A percentile compares a stretch with the other conserved stretches of the same genome.
Evolutionary conservation across 768 basidiomycete species (phyloP).

Genomic region (Agrocybe chaxingu): DNA sequence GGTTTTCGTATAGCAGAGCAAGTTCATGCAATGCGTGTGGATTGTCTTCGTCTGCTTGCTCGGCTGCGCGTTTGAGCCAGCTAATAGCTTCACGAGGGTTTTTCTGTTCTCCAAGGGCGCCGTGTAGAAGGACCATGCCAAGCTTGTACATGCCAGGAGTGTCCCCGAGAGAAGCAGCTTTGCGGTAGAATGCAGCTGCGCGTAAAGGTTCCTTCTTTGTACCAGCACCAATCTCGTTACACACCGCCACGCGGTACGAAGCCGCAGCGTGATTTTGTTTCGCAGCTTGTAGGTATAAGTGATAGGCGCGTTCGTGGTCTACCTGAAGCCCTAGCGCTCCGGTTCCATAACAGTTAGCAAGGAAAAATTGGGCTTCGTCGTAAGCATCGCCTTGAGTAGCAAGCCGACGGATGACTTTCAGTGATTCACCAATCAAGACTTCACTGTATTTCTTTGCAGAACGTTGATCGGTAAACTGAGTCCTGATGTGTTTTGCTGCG

Average conservation of each 20-base stretch:
- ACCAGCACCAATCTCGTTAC: conserved; percentile 97
- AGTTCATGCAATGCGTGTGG: conserved; percentile 97
- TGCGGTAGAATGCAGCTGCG: conserved; percentile 94
- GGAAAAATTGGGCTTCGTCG: conserved; percentile 97
- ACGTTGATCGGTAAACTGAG: conserved; percentile 70
- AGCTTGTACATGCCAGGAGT: conserved; percentile 99
- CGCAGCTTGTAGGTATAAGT: conserved; percentile 93
- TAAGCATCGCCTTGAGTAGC: conserved; percentile 92
- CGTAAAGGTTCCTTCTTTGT: conserved; percentile 85
- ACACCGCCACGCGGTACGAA: conserved; percentile 95
- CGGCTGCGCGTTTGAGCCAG: conserved; percentile 93
- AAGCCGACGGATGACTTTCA: conserved; percentile 89
- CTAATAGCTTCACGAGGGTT: conserved; percentile 91
- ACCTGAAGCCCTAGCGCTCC: conserved; percentile 94
- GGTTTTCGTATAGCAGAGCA: conserved; percentile 79
- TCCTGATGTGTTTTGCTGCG: conserved; percentile 89
- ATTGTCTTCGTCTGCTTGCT: conserved; percentile 97
- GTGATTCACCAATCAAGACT: conserved; percentile 76
- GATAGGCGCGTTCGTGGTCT: conserved; percentile 97
- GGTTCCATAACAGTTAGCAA: conserved; percentile 95
- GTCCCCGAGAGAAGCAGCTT: conserved; percentile 93
- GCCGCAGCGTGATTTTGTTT: conserved; percentile 97
- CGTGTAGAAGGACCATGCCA: conserved; percentile 94
- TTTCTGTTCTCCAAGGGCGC: conserved; percentile 74
- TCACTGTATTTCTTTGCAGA: conserved; percentile 91